Evolutionary conservation across 139 green algal species (phyloP).

Genomic region (Chlorella sp.): DNA sequence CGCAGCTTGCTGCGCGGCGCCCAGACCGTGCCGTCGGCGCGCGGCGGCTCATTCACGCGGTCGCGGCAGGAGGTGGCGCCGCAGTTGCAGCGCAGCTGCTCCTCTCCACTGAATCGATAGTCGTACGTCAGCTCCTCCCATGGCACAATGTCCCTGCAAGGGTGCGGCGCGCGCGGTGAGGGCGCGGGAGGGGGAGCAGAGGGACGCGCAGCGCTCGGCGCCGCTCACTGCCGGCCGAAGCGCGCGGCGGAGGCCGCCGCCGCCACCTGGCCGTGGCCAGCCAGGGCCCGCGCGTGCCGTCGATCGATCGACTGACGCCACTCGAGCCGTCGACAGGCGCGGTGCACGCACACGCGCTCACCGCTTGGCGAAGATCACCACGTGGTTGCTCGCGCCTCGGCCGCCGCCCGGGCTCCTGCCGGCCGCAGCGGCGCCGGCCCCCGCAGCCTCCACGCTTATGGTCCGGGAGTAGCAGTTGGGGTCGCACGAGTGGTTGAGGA

Average conservation of each 20-base stretch:
- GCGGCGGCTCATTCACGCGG: slow-evolving; percentile 58
- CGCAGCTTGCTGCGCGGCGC: slow-evolving; percentile 6
- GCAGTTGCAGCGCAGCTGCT: slow-evolving; percentile 80
- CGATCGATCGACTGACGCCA: too few relatives aligned
- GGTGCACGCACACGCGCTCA: slow-evolving; percentile 10
- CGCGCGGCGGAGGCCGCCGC: too few relatives aligned
- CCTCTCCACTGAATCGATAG: slow-evolving; percentile 54
- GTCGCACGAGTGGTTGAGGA: slow-evolving; percentile 93
- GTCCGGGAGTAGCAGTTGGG: slow-evolving; percentile 77
- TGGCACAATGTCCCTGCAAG: too few relatives aligned
- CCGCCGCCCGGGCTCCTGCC: slow-evolving; percentile 11
- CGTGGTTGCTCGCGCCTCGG: slow-evolving; percentile 51
- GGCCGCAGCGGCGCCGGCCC: neutral
- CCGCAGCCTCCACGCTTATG: slow-evolving; percentile 19
- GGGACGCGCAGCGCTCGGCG: neutral
- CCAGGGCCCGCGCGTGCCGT: too few relatives aligned
- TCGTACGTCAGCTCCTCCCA: slow-evolving; percentile 65
- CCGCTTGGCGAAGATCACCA: slow-evolving; percentile 73
- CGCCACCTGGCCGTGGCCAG: too few relatives aligned
- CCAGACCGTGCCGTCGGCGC: neutral
- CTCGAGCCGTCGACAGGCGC: too few relatives aligned
- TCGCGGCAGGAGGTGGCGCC: slow-evolving; percentile 63
- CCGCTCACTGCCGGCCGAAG: too few relatives aligned
- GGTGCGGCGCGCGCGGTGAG: neutral
- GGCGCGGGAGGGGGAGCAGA: neutral